A percentile compares a stretch with the other conserved stretches of the same genome.
Evolutionary conservation across 2,329 filamentous ascomycete genomes (phyloP).

Genomic region (Phialocephala sp.): DNA sequence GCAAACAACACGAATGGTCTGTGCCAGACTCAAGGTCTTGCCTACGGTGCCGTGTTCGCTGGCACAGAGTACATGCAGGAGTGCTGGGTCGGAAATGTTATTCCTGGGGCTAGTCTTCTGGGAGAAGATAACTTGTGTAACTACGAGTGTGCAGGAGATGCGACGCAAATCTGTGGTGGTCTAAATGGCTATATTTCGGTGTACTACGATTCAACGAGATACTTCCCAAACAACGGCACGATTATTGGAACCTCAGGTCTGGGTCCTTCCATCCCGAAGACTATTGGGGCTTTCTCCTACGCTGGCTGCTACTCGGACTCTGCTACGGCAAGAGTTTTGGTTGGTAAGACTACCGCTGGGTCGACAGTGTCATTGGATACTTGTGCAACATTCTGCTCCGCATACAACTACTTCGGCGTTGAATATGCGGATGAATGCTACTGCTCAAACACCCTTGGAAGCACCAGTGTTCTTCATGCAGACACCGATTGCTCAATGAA

Average conservation of each 20-base stretch:
- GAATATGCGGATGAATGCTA: slow-evolving; percentile 52
- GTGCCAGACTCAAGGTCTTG: slow-evolving; percentile 23
- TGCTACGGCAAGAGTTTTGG: slow-evolving; percentile 12
- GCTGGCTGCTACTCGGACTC: slow-evolving; percentile 23
- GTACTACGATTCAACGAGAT: slow-evolving; percentile 26
- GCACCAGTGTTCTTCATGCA: slow-evolving; percentile 17
- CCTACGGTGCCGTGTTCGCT: slow-evolving; percentile 14
- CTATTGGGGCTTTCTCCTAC: slow-evolving; percentile 23
- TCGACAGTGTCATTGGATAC: slow-evolving; percentile 27
- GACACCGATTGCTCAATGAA: slow-evolving; percentile 34
- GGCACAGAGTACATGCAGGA: slow-evolving; percentile 26
- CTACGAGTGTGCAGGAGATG: slow-evolving; percentile 21
- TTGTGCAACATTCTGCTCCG: slow-evolving; percentile 30
- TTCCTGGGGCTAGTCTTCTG: slow-evolving; percentile 16
- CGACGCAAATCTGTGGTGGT: slow-evolving; percentile 21
- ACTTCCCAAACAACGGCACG: slow-evolving; percentile 21
- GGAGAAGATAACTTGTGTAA: slow-evolving; percentile 18
- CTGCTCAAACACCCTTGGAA: slow-evolving; percentile 23
- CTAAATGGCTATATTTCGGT: slow-evolving; percentile 24
- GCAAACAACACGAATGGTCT: slow-evolving; percentile 22
- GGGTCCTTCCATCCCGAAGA: slow-evolving; percentile 18
- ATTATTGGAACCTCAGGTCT: slow-evolving; percentile 14
- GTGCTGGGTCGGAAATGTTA: slow-evolving; percentile 23
- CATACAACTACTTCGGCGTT: slow-evolving; percentile 46
- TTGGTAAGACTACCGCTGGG: slow-evolving; percentile 15